Evolutionary conservation across 345 rosid species (phyloP).

Genomic region (Arabis alpina): DNA sequence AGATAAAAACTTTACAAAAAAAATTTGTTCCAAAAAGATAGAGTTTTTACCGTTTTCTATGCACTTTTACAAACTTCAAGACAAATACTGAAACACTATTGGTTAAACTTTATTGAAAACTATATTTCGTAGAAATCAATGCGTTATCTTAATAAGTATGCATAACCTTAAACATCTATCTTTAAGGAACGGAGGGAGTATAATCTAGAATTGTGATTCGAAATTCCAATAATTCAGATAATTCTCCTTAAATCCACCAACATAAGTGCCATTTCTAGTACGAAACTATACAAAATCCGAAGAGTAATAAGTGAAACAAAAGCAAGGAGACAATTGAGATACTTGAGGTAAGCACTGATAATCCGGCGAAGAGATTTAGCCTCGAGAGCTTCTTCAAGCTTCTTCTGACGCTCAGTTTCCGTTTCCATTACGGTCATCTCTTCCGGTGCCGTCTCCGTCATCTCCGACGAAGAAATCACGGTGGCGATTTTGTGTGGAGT

Average conservation of each 20-base stretch:
- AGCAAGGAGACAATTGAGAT: slow-evolving; percentile 1
- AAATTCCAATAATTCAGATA: not conserved
- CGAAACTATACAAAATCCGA: not conserved
- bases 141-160: too few relatives aligned
- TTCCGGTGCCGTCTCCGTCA: slow-evolving; percentile 25
- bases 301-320: not conserved
- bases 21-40: too few relatives aligned
- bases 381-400: slow-evolving; percentile 91
- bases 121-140: too few relatives aligned
- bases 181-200: too few relatives aligned
- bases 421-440: not conserved
- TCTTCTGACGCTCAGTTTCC: slow-evolving; percentile 54
- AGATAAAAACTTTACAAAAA: too few relatives aligned
- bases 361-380: slow-evolving; percentile 95
- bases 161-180: too few relatives aligned
- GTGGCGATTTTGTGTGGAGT: slow-evolving; percentile 16
- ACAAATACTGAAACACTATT: too few relatives aligned
- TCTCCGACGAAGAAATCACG: slow-evolving; percentile 35
- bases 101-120: too few relatives aligned
- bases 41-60: too few relatives aligned
- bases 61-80: too few relatives aligned
- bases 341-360: slow-evolving; percentile 96
- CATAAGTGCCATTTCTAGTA: not conserved
- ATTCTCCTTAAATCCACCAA: slow-evolving; percentile 8
- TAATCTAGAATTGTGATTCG: slow-evolving; percentile 3